Conservation (phyloP, 768 basidiomycete species). For the Serendipita sp. region DNA sequence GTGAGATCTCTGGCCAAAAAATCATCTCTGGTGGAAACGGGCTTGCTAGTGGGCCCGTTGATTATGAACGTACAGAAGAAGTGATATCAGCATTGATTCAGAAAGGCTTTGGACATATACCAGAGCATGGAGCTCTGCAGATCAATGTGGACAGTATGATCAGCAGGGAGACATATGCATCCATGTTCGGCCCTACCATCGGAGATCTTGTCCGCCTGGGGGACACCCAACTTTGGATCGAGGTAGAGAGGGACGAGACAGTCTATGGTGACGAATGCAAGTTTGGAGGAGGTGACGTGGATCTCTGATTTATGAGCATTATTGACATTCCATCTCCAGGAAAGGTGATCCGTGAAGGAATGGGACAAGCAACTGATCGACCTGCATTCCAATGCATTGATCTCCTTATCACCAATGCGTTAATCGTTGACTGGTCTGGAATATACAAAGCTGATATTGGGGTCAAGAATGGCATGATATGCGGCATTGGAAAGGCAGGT, state of each 20-base stretch:
- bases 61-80: conserved; percentile 27
- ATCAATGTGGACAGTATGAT: conserved; percentile 39
- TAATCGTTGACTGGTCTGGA: conserved; percentile 88
- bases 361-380: conserved; percentile 78
- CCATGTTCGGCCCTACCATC: conserved; percentile 90
- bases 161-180: conserved; percentile 58
- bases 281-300: conserved; percentile 71
- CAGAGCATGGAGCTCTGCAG: conserved; percentile 45
- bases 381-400: conserved; percentile 58
- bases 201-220: conserved; percentile 82
- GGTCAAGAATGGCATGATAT: conserved; percentile 64
- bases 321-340: conserved; percentile 27
- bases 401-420: conserved; percentile 85
- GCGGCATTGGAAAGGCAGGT: conserved; percentile 90
- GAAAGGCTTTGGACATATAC: conserved; percentile 52
- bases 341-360: conserved; percentile 89
- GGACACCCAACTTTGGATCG: conserved; percentile 80
- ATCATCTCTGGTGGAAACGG: conserved; percentile 66
- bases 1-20: conserved; percentile 55
- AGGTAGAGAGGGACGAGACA: conserved; percentile 84
- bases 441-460: conserved; percentile 89
- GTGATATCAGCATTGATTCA: conserved; percentile 35
- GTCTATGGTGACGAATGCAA: conserved; percentile 93
- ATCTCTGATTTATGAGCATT: neutral
- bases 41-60: conserved; percentile 42